Evolutionary conservation across 768 basidiomycete genomes (phyloP).

Genomic region (Collybia nuda): DNA sequence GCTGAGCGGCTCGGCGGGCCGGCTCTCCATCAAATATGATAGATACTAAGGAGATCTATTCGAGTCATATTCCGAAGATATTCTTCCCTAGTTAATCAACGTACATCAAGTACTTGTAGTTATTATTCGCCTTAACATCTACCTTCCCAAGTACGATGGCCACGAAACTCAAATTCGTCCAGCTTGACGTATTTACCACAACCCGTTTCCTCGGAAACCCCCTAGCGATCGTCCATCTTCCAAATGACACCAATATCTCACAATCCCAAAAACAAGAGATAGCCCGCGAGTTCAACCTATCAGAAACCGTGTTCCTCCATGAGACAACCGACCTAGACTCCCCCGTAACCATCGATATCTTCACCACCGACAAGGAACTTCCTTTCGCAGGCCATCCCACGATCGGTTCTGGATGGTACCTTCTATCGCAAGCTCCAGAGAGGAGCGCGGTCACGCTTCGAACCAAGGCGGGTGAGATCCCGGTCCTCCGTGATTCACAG

Average conservation of each 20-base stretch:
- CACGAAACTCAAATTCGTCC: conserved; percentile 23
- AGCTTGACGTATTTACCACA: conserved; percentile 43
- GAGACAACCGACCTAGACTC: conserved; percentile 19
- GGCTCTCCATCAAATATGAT: too few species aligned
- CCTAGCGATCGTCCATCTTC: conserved; percentile 41
- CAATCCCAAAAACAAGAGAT: conserved; percentile 40
- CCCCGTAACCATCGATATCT: conserved; percentile 37
- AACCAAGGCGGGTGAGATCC: conserved; percentile 43
- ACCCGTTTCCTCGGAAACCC: conserved; percentile 42
- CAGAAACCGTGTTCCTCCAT: conserved; percentile 48
- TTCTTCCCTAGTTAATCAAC: too few species aligned
- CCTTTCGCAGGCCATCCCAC: conserved; percentile 49
- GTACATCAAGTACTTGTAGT: too few species aligned
- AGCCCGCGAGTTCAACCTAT: conserved; percentile 49
- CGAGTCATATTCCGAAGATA: too few species aligned
- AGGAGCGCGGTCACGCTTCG: conserved; percentile 25
- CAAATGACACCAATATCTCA: conserved; percentile 22
- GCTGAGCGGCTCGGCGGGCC: too few species aligned
- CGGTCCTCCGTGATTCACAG: conserved; percentile 24
- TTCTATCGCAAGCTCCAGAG: conserved; percentile 25
- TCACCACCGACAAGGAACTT: conserved; percentile 36
- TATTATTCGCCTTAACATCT: too few species aligned
- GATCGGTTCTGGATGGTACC: conserved; percentile 40
- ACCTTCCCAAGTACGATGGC: conserved; percentile 2
- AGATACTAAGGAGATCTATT: too few species aligned